phyloP scores from a whole-genome alignment of 306 rosid species.

The Leucaena leucocephala region DNA sequence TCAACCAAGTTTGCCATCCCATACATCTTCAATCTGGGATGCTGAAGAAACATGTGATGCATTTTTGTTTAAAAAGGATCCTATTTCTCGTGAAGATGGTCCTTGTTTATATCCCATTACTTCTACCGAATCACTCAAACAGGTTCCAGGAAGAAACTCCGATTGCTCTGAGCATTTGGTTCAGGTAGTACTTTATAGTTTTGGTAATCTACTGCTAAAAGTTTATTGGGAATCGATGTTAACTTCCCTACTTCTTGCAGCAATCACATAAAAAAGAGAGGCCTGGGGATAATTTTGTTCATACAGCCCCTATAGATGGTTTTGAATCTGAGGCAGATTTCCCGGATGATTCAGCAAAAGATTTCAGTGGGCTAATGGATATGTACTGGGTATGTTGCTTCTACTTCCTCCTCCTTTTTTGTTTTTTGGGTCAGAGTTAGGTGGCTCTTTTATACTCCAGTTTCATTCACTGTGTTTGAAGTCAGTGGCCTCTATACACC shows the following conservation, averaged over 20 bases:
- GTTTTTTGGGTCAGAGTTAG: neutral
- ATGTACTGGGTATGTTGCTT: conserved; percentile 74
- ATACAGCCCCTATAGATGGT: conserved; percentile 55
- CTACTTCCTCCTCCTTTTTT: neutral
- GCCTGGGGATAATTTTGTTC: conserved; percentile 56
- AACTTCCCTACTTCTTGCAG: conserved; percentile 46
- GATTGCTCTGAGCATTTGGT: conserved; percentile 46
- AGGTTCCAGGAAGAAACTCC: conserved; percentile 46
- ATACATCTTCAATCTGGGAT: conserved; percentile 89
- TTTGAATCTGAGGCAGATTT: conserved; percentile 52
- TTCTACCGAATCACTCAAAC: conserved; percentile 46
- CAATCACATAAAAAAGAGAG: conserved; percentile 52
- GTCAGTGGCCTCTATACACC: too few relatives aligned
- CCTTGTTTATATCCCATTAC: conserved; percentile 49
- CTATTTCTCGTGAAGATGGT: conserved; percentile 38
- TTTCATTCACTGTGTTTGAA: too few relatives aligned
- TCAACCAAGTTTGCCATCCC: conserved; percentile 59
- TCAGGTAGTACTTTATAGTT: conserved; percentile 57
- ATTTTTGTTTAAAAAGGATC: conserved; percentile 71
- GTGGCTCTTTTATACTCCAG: neutral
- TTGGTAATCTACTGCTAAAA: conserved; percentile 26
- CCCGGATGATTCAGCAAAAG: conserved; percentile 56
- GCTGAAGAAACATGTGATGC: conserved; percentile 97
- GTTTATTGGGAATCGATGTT: conserved; percentile 39
- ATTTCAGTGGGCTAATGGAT: conserved; percentile 61